Base-by-base conservation (phyloP, 2,329 filamentous ascomycete genomes). In the Trichoderma aggressivum region DNA sequence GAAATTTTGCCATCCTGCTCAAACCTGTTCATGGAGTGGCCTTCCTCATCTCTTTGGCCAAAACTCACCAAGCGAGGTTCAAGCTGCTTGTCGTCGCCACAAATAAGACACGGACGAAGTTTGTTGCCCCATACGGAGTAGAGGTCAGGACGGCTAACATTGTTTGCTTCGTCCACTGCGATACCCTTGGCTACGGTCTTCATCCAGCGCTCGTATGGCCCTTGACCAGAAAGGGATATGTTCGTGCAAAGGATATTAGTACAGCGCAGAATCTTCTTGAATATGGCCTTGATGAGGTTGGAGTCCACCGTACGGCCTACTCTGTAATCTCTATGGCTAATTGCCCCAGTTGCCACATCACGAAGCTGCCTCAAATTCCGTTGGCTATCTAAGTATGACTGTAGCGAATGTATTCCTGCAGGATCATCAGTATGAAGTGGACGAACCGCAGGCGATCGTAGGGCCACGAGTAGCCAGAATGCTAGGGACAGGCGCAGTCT, bases 111-210 rank as follows among this genome's bases (percentile, higher is more conserved):
- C 7, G 76, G 76, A 7, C 74, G 55, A 3, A 75, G 50, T 2
- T 61, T 72, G 18, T 78, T 78, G 11, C 75, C 73, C 75, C 75
- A 75, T 70, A 76, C 59, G 16, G 72, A 75, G 39, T 70, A 73
- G 1, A 74, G 68, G 16, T 78, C 76, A 16, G 70, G 43, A 21
- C 43, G 43, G 43, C 43, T 10, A 50, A 50, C 10, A 50, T 21
- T 50, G n/a, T 21, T 21, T 21, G n/a, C 43, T 21, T 50, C 43
- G n/a, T 50, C 43, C 10, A 50, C 43, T 50, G 43, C n/a, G n/a
- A 50, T 50, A 50, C 43, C 43, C 43, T 21, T 50, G 43, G 43
- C 43, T 12, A 50, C n/a, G n/a, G 4, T 21, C 10, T 50, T 34
- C 32, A 5, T 50, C 43, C 43, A 50, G 43, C 0, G 5, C 10